Evolutionary conservation across 2,329 filamentous ascomycete species (phyloP), one percentile per base, ranked within the genome.

Genomic region (Onygenales sp.): DNA sequence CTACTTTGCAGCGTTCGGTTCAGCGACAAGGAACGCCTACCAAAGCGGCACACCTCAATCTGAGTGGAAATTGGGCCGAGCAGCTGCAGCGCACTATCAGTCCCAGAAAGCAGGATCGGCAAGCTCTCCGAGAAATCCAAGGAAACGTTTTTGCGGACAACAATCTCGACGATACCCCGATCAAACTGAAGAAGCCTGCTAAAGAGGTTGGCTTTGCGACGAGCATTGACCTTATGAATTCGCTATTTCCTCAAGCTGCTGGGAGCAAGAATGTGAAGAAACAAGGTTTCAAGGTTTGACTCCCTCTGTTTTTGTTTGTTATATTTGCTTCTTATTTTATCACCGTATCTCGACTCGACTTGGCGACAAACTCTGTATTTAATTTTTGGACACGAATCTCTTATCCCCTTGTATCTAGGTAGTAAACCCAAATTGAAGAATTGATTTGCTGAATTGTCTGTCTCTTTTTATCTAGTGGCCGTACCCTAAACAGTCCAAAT

Each of bases 181-280:
- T 58, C 61, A 14, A 63, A 62, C 33, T 48, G 45, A 46, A 49
- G 9, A 59, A 54, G 21, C 36, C 49, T 59, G 59, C 44, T 54
- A 51, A 48, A 14, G 52, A 79, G 52, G 81, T 82, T 58, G 85
- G 86, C 0, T 92, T 95, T 69, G 81, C 84, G 17, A 95, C 87
- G 17, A 91, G 87, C 64, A 95, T 97, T 72, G 93, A 96, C 74
- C 76, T 96, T 67, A 96, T 95, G 89, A 92, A 95, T 67, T 95
- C 89, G 47, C 76, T 96, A 53, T 96, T 94, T 70, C 86, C 87
- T 67, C 82, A 86, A 70, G 78, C 65, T 55, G 67, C 70, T 62
- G 64, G 70, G 57, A 75, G 80, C 62, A 80, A 77, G 62, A 67
- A 75, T 59, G 73, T 76, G 62, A 82, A 82, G 61, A 72, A 71